Evolutionary conservation across 768 basidiomycete species (phyloP).

Genomic region (Xanthoconium purpureum): DNA sequence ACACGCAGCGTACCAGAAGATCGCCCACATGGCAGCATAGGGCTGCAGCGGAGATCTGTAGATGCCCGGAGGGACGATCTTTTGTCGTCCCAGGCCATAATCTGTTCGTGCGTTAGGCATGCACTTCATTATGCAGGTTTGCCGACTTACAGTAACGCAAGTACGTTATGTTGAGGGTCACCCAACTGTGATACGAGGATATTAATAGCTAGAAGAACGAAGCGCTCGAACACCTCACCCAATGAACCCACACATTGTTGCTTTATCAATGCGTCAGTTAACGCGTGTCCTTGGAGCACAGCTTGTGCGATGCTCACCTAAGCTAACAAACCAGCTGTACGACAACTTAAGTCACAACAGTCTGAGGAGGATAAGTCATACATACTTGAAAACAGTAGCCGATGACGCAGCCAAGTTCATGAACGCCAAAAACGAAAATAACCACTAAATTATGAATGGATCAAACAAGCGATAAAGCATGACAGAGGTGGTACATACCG

Average conservation of each 20-base stretch:
- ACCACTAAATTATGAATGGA: slow-evolving; percentile 21
- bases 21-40: slow-evolving; percentile 66
- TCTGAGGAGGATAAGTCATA: neutral
- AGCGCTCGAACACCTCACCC: slow-evolving; percentile 5
- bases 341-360: slow-evolving; percentile 22
- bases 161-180: slow-evolving; percentile 67
- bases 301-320: slow-evolving; percentile 36
- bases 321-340: slow-evolving; percentile 62
- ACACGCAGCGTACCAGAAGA: slow-evolving; percentile 54
- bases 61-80: slow-evolving; percentile 57
- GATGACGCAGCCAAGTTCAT: slow-evolving; percentile 61
- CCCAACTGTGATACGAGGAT: slow-evolving; percentile 53
- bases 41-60: slow-evolving; percentile 66
- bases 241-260: slow-evolving; percentile 65
- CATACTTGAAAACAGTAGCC: slow-evolving; percentile 36
- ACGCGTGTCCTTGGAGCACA: neutral
- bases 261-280: slow-evolving; percentile 1
- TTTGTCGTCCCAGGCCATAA: slow-evolving; percentile 28
- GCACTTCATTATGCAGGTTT: neutral
- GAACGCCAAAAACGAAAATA: slow-evolving; percentile 53
- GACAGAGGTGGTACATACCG: slow-evolving; percentile 17
- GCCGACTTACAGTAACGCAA: slow-evolving; percentile 57
- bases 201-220: slow-evolving; percentile 45
- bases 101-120: slow-evolving; percentile 1
- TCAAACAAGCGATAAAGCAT: slow-evolving; percentile 13